These are phyloP conservation scores for Lentinula guzmanii DNA, from an alignment of 768 basidiomycete species.

Conservation along the genomic window DNA sequence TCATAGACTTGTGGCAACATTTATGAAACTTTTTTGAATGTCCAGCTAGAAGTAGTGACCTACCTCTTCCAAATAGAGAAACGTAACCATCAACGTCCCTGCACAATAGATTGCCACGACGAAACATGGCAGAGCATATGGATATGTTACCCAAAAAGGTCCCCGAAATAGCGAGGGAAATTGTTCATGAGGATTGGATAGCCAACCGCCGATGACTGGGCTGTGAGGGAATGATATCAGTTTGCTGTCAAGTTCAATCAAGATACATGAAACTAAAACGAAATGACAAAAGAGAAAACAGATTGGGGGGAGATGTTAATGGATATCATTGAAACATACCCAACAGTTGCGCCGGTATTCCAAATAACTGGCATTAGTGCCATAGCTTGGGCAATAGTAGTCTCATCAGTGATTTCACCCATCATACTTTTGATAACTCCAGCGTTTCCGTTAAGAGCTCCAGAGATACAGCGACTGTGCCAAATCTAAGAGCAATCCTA, in stretches of 20 bases:
- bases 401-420: constrained; percentile 43
- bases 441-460: constrained; percentile 23
- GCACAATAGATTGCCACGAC: neutral
- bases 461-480: constrained; percentile 7
- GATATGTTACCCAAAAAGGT: constrained; percentile 39
- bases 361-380: constrained; percentile 7
- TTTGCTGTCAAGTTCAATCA: constrained; percentile 20
- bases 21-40: neutral
- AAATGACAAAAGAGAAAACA: neutral
- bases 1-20: neutral
- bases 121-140: constrained; percentile 49
- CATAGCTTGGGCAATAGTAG: constrained; percentile 36
- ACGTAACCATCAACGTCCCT: neutral
- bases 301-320: neutral
- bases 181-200: constrained; percentile 43
- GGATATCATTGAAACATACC: constrained; percentile 23
- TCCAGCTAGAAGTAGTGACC: neutral
- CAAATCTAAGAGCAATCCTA: too few relatives aligned
- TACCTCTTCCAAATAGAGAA: constrained; percentile 2
- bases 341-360: constrained; percentile 8
- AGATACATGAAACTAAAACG: constrained; percentile 12
- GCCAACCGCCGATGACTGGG: constrained; percentile 42
- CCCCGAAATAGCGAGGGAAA: constrained; percentile 41
- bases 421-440: constrained; percentile 49
- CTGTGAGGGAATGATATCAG: constrained; percentile 11